These are phyloP conservation scores for Penicillium brasilianum DNA, from an alignment of 2,329 filamentous ascomycete species.

Conservation along the genomic window DNA sequence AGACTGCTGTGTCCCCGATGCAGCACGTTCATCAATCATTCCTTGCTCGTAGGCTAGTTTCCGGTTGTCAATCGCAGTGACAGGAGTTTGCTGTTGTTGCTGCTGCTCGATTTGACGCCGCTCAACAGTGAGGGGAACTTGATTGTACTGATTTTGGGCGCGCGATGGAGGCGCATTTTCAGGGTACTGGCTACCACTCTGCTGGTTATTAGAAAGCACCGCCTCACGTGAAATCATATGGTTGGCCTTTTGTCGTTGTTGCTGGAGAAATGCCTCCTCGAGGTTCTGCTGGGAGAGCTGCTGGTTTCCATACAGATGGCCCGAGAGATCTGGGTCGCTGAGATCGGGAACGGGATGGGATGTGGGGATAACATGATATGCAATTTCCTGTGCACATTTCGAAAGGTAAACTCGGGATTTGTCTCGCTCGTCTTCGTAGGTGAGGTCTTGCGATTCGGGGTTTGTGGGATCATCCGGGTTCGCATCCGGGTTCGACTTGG, in stretches of 20 bases:
- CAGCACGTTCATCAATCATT: constrained; percentile 59
- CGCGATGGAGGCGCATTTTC: constrained; percentile 48
- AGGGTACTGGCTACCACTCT: constrained; percentile 56
- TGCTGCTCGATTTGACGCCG: constrained; percentile 51
- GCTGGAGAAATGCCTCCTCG: constrained; percentile 64
- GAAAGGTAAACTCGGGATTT: constrained; percentile 67
- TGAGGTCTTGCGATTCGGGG: constrained; percentile 53
- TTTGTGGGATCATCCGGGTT: constrained; percentile 51
- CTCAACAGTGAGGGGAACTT: constrained; percentile 45
- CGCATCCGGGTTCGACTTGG: constrained; percentile 58
- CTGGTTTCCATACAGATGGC: constrained; percentile 53
- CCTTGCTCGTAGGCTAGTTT: constrained; percentile 50
- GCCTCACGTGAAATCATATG: constrained; percentile 57
- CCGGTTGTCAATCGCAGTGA: constrained; percentile 58
- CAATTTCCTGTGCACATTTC: constrained; percentile 71
- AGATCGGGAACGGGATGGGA: constrained; percentile 63
- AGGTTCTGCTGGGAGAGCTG: constrained; percentile 61
- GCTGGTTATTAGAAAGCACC: constrained; percentile 64
- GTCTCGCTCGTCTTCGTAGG: constrained; percentile 64
- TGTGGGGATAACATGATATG: constrained; percentile 70
- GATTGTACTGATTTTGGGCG: constrained; percentile 51
- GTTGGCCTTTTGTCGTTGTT: constrained; percentile 58
- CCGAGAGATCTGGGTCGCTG: constrained; percentile 49
- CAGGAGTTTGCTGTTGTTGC: constrained; percentile 43
- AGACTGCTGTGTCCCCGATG: constrained; percentile 58